phyloP scores from a whole-genome alignment of 257 asterid genomes.

The Plectranthus barbatus region DNA sequence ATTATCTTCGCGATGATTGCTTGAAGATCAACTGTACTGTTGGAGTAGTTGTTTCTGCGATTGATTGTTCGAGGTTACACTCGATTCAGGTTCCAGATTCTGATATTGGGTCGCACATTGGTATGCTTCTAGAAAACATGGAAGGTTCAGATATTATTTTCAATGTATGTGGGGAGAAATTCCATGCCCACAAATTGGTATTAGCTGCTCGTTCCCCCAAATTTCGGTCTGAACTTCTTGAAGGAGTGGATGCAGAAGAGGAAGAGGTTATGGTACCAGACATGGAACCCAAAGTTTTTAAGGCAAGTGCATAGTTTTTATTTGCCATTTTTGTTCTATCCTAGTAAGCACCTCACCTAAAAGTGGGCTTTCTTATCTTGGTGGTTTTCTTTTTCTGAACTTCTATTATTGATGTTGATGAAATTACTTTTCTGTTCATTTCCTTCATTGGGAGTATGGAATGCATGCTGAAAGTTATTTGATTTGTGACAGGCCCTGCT shows the following conservation, averaged over 20 bases:
- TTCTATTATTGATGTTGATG: neutral
- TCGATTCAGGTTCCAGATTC: conserved; percentile 90
- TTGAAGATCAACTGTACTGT: conserved; percentile 97
- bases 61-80: conserved; percentile 73
- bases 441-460: neutral
- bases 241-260: conserved; percentile 40
- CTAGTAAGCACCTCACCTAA: neutral
- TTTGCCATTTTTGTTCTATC: neutral
- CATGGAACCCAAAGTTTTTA: conserved; percentile 86
- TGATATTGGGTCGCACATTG: conserved; percentile 81
- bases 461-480: conserved; percentile 16
- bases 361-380: neutral
- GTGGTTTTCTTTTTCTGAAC: neutral
- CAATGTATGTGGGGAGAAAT: conserved; percentile 70
- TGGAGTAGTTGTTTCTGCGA: conserved; percentile 93
- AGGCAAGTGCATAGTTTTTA: conserved; percentile 42
- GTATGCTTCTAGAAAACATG: conserved; percentile 67
- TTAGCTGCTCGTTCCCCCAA: conserved; percentile 85
- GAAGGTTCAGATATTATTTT: conserved; percentile 82
- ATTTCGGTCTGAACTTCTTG: conserved; percentile 60
- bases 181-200: conserved; percentile 87
- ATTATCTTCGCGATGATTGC: conserved; percentile 92
- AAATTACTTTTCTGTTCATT: neutral
- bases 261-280: conserved; percentile 59
- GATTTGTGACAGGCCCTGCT: conserved; percentile 65